Evolutionary conservation across 2,329 filamentous ascomycete species (phyloP).

Genomic region (Fusarium irregulare): DNA sequence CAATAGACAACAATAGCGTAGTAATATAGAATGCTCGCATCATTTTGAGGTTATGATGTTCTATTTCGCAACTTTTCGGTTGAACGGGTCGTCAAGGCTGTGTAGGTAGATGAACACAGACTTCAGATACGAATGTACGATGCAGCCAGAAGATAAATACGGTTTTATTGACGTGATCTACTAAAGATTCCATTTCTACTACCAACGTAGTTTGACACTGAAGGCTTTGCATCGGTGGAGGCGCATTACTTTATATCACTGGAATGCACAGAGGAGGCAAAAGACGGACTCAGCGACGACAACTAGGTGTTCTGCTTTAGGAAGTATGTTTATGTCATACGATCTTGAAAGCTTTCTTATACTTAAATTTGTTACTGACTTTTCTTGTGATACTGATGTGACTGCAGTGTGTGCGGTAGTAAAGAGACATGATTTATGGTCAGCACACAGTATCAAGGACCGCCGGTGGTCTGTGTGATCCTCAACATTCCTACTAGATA

Average conservation of each 20-base stretch:
- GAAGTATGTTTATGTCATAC: neutral
- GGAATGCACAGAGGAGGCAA: constrained; percentile 23
- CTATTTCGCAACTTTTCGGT: neutral
- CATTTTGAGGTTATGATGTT: neutral
- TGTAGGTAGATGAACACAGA: neutral
- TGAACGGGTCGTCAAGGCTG: neutral
- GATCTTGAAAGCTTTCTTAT: neutral
- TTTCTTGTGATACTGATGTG: neutral
- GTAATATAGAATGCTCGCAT: neutral
- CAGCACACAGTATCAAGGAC: neutral
- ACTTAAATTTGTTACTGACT: neutral
- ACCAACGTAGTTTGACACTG: neutral
- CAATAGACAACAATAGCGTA: constrained; percentile 20
- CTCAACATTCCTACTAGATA: neutral
- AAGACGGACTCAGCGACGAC: constrained; percentile 13
- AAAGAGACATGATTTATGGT: neutral
- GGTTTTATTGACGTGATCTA: neutral
- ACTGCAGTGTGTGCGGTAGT: neutral
- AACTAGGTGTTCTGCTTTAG: neutral
- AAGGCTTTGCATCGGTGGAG: constrained; percentile 10
- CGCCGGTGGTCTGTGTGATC: neutral
- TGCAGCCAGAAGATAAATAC: neutral
- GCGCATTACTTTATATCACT: neutral
- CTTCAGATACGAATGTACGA: neutral
- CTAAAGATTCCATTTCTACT: neutral